These are phyloP conservation scores for Sugiyamaella chiloensis DNA, from an alignment of 805 yeast species.

Conservation along the genomic window DNA sequence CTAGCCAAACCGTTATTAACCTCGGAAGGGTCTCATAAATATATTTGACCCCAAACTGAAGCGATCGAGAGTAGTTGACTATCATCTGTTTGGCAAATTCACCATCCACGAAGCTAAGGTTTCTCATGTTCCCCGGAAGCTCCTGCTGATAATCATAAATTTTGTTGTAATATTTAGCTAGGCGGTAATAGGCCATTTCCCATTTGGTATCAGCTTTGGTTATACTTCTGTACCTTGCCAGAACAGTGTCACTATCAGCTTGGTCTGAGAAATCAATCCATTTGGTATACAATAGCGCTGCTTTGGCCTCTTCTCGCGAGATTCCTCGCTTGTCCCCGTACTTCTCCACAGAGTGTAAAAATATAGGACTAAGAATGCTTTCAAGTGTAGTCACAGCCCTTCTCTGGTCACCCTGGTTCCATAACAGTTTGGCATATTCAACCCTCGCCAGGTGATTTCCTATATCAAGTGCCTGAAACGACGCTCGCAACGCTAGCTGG, in stretches of 20 bases:
- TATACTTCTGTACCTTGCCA: conserved; percentile 63
- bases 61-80: conserved; percentile 53
- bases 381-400: conserved; percentile 71
- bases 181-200: conserved; percentile 76
- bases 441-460: conserved; percentile 32
- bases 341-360: conserved; percentile 15
- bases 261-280: conserved; percentile 89
- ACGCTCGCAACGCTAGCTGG: conserved; percentile 67
- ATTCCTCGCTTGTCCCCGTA: conserved; percentile 5
- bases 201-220: conserved; percentile 52
- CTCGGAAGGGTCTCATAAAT: conserved; percentile 85
- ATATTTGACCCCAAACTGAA: conserved; percentile 59
- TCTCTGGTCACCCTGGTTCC: conserved; percentile 87
- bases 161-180: conserved; percentile 78
- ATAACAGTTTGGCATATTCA: conserved; percentile 76
- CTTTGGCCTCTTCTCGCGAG: conserved; percentile 34
- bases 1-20: conserved; percentile 88
- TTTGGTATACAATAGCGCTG: conserved; percentile 74
- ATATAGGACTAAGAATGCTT: conserved; percentile 33
- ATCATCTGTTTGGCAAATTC: conserved; percentile 55
- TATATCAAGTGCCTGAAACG: conserved; percentile 51
- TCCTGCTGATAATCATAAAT: conserved; percentile 63
- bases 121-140: conserved; percentile 31
- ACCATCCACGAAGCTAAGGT: conserved; percentile 30
- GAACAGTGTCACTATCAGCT: conserved; percentile 69